These are phyloP conservation scores for Pichia sp. DNA, from an alignment of 1,139 yeast species.

Conservation along the genomic window DNA sequence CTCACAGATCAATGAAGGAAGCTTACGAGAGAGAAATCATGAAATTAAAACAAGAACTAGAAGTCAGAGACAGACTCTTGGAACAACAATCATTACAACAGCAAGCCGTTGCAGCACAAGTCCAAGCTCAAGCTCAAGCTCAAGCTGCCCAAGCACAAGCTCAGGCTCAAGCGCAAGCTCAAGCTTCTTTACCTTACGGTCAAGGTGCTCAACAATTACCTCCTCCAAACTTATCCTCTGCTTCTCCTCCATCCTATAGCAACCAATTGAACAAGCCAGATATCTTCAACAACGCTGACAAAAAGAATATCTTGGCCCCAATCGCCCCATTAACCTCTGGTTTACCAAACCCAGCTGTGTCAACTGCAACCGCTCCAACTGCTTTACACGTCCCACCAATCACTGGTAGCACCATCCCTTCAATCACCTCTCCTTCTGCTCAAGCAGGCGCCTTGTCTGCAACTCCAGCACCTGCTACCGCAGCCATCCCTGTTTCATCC, in stretches of 20 bases:
- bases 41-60: conserved; percentile 83
- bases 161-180: conserved; percentile 24
- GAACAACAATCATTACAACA: conserved; percentile 36
- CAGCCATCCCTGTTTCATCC: no score
- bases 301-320: conserved; percentile 11
- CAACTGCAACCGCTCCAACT: conserved; percentile 18
- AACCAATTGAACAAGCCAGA: conserved; percentile 22
- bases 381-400: conserved; percentile 6
- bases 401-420: conserved; percentile 6
- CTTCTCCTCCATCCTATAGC: conserved; percentile 24
- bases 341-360: not conserved
- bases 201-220: conserved; percentile 26
- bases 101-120: conserved; percentile 30
- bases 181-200: conserved; percentile 26
- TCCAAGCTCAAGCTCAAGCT: conserved; percentile 30
- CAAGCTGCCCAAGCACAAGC: conserved; percentile 12
- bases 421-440: conserved; percentile 20
- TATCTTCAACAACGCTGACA: conserved; percentile 20
- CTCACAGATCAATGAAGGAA: conserved; percentile 93
- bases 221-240: conserved; percentile 32
- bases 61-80: conserved; percentile 61
- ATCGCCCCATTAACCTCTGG: conserved; percentile 9
- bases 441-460: conserved; percentile 8
- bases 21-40: conserved; percentile 93
- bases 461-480: no score